Percentiles rank a stretch among this genome's conserved stretches.
Evolutionary conservation across 1,284 basidiomycete species (phyloP).

Genomic region (Naganishia liquefaciens): DNA sequence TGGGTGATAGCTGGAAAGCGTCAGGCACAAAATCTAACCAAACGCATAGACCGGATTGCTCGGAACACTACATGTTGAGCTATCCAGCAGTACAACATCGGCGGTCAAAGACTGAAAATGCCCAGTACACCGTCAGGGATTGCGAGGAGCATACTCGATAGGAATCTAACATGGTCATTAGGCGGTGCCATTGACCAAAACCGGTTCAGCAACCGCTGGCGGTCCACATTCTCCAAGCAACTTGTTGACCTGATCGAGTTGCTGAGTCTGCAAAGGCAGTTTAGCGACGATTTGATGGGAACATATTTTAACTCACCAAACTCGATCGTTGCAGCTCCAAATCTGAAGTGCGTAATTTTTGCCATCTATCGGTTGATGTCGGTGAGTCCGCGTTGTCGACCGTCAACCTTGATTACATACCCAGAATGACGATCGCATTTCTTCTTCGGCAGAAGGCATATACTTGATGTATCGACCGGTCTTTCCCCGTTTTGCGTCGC

Average conservation of each 20-base stretch:
- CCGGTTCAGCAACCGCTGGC: background rate
- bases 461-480: background rate
- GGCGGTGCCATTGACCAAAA: slow-evolving; percentile 13
- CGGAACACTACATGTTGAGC: background rate
- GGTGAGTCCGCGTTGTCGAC: background rate
- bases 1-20: too few species aligned
- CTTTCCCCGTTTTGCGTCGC: slow-evolving; percentile 1
- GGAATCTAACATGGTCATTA: background rate
- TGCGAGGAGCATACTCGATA: background rate
- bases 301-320: background rate
- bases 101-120: background rate
- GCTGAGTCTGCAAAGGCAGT: background rate
- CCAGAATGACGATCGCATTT: slow-evolving; percentile 21
- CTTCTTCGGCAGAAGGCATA: slow-evolving; percentile 17
- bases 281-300: background rate
- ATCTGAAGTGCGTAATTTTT: slow-evolving; percentile 11
- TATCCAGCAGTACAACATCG: slow-evolving; percentile 18
- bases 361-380: background rate
- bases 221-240: slow-evolving; percentile 2
- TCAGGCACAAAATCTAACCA: too few species aligned
- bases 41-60: too few species aligned
- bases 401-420: background rate
- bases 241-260: slow-evolving; percentile 22
- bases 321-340: slow-evolving; percentile 8
- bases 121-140: slow-evolving; percentile 7